These are phyloP conservation scores for Trichosporon sp. DNA, from an alignment of 1,284 basidiomycete genomes.

Conservation along the genomic window DNA sequence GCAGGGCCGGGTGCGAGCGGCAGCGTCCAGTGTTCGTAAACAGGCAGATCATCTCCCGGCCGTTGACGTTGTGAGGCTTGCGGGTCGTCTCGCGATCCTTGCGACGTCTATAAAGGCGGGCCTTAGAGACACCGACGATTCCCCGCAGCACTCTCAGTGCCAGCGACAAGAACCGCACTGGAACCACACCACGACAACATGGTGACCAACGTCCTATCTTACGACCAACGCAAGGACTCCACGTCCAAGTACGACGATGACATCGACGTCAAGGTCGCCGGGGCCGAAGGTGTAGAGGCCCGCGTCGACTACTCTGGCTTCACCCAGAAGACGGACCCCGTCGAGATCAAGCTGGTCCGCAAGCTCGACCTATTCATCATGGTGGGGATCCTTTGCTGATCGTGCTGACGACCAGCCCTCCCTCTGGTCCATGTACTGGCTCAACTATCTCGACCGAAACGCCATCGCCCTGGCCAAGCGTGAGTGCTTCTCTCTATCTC, in stretches of 20 bases:
- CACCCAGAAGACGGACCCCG: constrained; percentile 35
- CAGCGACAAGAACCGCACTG: neutral
- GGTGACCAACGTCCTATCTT: neutral
- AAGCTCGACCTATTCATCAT: constrained; percentile 38
- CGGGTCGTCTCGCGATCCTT: too few species aligned
- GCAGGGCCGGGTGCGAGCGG: constrained; percentile 1
- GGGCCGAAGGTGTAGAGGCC: neutral
- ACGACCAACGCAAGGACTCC: neutral
- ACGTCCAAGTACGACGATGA: constrained; percentile 4
- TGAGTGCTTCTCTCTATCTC: neutral
- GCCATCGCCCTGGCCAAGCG: constrained; percentile 39
- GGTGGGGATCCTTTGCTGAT: neutral
- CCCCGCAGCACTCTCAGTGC: constrained; percentile 4
- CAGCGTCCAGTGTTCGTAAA: neutral
- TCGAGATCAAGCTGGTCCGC: constrained; percentile 35
- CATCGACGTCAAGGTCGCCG: constrained; percentile 10
- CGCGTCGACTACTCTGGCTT: constrained; percentile 37
- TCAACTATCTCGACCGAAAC: constrained; percentile 33
- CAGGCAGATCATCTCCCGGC: neutral
- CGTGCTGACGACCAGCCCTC: constrained; percentile 21
- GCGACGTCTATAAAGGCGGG: neutral
- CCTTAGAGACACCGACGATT: neutral
- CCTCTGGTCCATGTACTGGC: constrained; percentile 38
- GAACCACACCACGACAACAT: neutral
- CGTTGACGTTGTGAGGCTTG: too few species aligned